Evolutionary conservation across 352 stramenopile species (phyloP).

Genomic region (Globisporangium recalcitrans): DNA sequence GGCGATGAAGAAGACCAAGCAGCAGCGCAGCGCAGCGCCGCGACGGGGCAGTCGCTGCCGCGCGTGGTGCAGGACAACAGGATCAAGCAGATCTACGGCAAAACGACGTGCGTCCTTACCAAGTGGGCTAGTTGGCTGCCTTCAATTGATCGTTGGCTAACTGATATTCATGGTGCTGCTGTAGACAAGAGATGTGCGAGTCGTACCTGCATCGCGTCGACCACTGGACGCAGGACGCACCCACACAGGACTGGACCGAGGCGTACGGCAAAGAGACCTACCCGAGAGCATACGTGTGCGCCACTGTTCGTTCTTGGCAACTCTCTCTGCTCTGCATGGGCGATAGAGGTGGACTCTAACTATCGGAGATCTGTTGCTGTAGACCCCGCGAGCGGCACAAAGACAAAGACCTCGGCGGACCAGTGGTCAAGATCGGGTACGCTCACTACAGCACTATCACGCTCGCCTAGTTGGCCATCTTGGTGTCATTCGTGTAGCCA

Average conservation of each 20-base stretch:
- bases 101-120: conserved; percentile 36
- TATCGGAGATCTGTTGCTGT: neutral
- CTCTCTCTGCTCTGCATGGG: neutral
- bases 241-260: conserved; percentile 40
- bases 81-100: conserved; percentile 49
- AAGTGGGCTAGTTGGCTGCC: neutral
- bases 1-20: conserved; percentile 23
- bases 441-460: neutral
- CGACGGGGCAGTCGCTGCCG: conserved; percentile 13
- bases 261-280: conserved; percentile 55
- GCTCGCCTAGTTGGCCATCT: neutral
- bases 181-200: conserved; percentile 63
- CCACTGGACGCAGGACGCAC: conserved; percentile 41
- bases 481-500: neutral
- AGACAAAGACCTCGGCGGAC: conserved; percentile 32
- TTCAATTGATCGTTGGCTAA: neutral
- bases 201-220: conserved; percentile 55
- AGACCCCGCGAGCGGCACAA: conserved; percentile 45
- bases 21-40: conserved; percentile 15
- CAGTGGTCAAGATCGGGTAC: conserved; percentile 40
- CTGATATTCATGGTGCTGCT: neutral
- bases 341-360: neutral
- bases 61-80: conserved; percentile 29
- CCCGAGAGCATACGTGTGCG: conserved; percentile 45
- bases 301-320: too few relatives aligned